phyloP scores from a whole-genome alignment of 768 basidiomycete species.

The Suillus subluteus region DNA sequence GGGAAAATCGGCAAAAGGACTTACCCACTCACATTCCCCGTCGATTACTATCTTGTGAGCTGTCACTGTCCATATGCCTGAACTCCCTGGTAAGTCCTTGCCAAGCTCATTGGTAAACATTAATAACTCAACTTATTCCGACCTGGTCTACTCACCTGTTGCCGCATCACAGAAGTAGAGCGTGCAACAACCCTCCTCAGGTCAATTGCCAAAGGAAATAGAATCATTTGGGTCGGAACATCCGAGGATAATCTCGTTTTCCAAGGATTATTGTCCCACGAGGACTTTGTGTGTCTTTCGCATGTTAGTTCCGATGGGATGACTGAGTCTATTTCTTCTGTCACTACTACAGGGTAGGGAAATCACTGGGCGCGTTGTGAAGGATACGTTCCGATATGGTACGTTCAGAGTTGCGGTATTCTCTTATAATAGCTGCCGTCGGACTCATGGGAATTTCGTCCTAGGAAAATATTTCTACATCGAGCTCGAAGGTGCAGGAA shows the following conservation, averaged over 20 bases:
- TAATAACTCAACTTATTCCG: background rate
- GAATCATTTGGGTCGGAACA: constrained; percentile 59
- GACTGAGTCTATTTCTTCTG: constrained; percentile 12
- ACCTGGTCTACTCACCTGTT: background rate
- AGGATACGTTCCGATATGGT: constrained; percentile 59
- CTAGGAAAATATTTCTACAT: constrained; percentile 71
- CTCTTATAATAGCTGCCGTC: background rate
- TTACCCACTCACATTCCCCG: background rate
- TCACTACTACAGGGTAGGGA: constrained; percentile 49
- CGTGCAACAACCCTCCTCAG: constrained; percentile 61
- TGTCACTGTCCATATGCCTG: constrained; percentile 45
- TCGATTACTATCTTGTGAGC: background rate
- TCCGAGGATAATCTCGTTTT: constrained; percentile 67
- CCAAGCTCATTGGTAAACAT: background rate
- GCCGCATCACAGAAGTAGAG: constrained; percentile 60
- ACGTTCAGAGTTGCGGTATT: constrained; percentile 4
- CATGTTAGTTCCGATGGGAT: constrained; percentile 9
- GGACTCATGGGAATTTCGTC: constrained; percentile 7
- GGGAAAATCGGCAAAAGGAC: background rate
- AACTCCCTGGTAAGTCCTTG: constrained; percentile 50
- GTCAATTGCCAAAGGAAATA: constrained; percentile 53
- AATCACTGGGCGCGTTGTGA: constrained; percentile 51
- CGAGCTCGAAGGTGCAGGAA: constrained; percentile 60
- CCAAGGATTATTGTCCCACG: constrained; percentile 52
- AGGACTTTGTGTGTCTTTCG: constrained; percentile 59